Conservation (phyloP, 2,329 filamentous ascomycete species). For the Colletotrichum lini region DNA sequence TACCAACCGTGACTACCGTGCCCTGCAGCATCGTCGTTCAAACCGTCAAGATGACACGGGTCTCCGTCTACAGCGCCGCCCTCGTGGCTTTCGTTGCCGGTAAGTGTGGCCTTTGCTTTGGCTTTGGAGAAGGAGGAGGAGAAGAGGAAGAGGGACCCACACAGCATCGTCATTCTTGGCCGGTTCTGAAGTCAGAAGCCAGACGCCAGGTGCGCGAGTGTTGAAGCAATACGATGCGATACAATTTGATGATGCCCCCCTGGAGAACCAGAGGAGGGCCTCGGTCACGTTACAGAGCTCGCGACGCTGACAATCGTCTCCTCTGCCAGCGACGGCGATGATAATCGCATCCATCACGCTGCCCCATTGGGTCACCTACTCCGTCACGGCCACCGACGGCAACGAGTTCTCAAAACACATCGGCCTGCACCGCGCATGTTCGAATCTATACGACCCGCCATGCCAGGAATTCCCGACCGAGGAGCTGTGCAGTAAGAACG, state of each 20-base stretch:
- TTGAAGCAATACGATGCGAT: constrained; percentile 1
- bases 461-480: constrained; percentile 77
- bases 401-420: constrained; percentile 71
- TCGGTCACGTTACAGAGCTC: background rate
- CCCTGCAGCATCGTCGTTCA: background rate
- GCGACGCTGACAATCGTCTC: constrained; percentile 50
- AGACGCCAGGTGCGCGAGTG: background rate
- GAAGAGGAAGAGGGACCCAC: constrained; percentile 21
- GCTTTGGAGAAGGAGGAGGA: background rate
- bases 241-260: no score
- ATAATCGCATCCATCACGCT: constrained; percentile 78
- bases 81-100: constrained; percentile 60
- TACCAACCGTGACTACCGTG: background rate
- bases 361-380: constrained; percentile 80
- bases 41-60: constrained; percentile 57
- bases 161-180: constrained; percentile 37
- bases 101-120: constrained; percentile 53
- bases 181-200: constrained; percentile 8
- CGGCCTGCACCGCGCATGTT: constrained; percentile 87
- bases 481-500: constrained; percentile 75
- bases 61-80: constrained; percentile 59
- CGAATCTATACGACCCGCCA: constrained; percentile 72
- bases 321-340: constrained; percentile 75
- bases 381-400: constrained; percentile 64
- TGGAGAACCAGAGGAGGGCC: background rate